Base-by-base conservation (phyloP, 2,329 filamentous ascomycete genomes). In the Trichocomaceae sp. region DNA sequence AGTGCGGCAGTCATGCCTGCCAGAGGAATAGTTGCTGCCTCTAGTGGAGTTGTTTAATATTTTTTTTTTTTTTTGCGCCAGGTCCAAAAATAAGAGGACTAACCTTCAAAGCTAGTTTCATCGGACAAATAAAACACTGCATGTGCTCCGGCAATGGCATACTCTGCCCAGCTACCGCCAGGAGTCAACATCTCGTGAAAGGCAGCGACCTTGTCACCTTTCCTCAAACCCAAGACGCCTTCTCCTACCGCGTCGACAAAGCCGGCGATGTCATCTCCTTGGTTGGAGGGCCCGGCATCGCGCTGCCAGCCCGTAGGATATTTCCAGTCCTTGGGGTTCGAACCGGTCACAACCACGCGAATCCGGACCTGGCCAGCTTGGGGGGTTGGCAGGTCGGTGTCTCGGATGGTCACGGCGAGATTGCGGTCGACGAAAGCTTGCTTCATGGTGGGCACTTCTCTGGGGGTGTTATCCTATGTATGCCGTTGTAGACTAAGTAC, bases 21-120 rank as follows among this genome's bases (percentile, higher is more conserved):
- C 0, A 84, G 69, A 0, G 81, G 81, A 31, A 83, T 75, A 0
- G 81, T 80, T 13, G 81, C 76, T 2, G 75, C 81, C 65, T 82
- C 79, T 72, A 23, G n/a, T 52, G 23, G 5, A 4, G 17, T 26
- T 26, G 3, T n/a, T 47, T 5, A 47, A 3, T 5, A 9, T 8
- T 26, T 17, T 29, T 29, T 47, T 9, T 46, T 23, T 26, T 26
- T 46, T 23, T 26, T 26, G 23, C 23, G 7, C n/a, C 10, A 22
- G 13, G 37, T 50, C n/a, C 19, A 20, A 29, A n/a, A 39, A 23
- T 10, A 9, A 13, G 20, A n/a, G 2, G 29, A 60, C 55, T 10
- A 63, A 75, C 76, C 77, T 66, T 83, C 78, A 51, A 83, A 83
- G 9, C 69, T 75, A 1, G 70, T 72, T 19, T 72, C 69, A 20